Percentiles rank a stretch among this genome's conserved stretches.
phyloP scores from a whole-genome alignment of 2,329 filamentous ascomycete genomes.

The Cladosporium velox region DNA sequence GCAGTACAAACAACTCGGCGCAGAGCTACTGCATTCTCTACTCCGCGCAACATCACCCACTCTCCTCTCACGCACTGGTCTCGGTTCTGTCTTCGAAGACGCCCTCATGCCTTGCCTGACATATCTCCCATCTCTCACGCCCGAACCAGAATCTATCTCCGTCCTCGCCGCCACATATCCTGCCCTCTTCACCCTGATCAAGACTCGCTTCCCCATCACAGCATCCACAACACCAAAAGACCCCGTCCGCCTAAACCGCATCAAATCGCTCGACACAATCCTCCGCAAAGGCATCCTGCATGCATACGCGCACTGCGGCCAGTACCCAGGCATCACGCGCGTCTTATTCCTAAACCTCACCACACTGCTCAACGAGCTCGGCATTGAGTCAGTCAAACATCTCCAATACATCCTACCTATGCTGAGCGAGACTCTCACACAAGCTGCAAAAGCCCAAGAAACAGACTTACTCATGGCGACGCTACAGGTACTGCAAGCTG shows the following conservation, averaged over 20 bases:
- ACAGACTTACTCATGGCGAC: slow-evolving; percentile 58
- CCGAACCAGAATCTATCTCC: slow-evolving; percentile 66
- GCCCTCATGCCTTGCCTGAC: slow-evolving; percentile 71
- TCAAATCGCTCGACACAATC: slow-evolving; percentile 47
- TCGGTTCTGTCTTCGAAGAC: slow-evolving; percentile 68
- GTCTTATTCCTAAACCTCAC: slow-evolving; percentile 57
- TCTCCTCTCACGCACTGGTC: slow-evolving; percentile 63
- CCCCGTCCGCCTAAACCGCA: slow-evolving; percentile 39
- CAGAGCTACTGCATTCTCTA: slow-evolving; percentile 57
- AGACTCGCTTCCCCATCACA: slow-evolving; percentile 42
- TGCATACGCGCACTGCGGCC: slow-evolving; percentile 57
- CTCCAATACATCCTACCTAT: slow-evolving; percentile 70
- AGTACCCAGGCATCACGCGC: slow-evolving; percentile 59
- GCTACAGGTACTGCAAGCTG: slow-evolving; percentile 55
- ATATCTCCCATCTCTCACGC: slow-evolving; percentile 74
- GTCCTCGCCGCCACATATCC: slow-evolving; percentile 68
- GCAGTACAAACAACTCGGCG: slow-evolving; percentile 57
- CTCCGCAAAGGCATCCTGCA: slow-evolving; percentile 47
- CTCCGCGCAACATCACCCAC: slow-evolving; percentile 55
- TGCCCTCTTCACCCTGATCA: slow-evolving; percentile 62
- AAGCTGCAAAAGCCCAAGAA: slow-evolving; percentile 65
- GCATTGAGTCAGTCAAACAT: slow-evolving; percentile 66
- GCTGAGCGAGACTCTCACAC: slow-evolving; percentile 64
- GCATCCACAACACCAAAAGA: slow-evolving; percentile 17
- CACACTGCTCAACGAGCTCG: slow-evolving; percentile 57